A percentile compares a stretch with the other conserved stretches of the same genome.
Evolutionary conservation across 2,329 filamentous ascomycete genomes (phyloP).

Genomic region (Fusarium sp.): DNA sequence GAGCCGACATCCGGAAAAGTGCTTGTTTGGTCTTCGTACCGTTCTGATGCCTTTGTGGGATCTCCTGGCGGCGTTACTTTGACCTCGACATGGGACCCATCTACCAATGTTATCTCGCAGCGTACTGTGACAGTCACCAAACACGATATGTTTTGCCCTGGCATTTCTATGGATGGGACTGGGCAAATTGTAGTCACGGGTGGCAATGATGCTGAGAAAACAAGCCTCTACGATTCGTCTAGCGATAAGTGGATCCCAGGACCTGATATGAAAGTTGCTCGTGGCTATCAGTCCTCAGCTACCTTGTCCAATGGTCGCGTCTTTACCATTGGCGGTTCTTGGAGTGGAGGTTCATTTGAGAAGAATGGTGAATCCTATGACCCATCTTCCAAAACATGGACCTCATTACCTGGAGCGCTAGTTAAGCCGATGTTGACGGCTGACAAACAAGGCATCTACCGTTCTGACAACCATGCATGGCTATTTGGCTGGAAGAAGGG

Average conservation of each 20-base stretch:
- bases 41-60: slow-evolving; percentile 3
- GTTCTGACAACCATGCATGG: slow-evolving; percentile 48
- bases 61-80: slow-evolving; percentile 19
- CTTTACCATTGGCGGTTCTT: slow-evolving; percentile 33
- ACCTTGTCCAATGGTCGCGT: slow-evolving; percentile 25
- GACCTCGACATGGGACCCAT: slow-evolving; percentile 26
- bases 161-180: slow-evolving; percentile 62
- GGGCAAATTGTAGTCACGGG: slow-evolving; percentile 67
- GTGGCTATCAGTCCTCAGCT: slow-evolving; percentile 27
- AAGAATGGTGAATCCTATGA: slow-evolving; percentile 35
- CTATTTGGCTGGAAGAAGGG: slow-evolving; percentile 57
- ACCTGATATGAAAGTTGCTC: slow-evolving; percentile 24
- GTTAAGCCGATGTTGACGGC: slow-evolving; percentile 63
- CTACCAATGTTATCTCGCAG: background rate
- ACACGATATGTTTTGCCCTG: slow-evolving; percentile 70
- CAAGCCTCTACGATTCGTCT: slow-evolving; percentile 59
- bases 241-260: slow-evolving; percentile 25
- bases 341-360: slow-evolving; percentile 16
- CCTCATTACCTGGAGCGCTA: slow-evolving; percentile 48
- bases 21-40: slow-evolving; percentile 26
- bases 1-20: slow-evolving; percentile 30
- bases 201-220: slow-evolving; percentile 62
- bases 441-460: slow-evolving; percentile 57
- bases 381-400: slow-evolving; percentile 21
- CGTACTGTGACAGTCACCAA: slow-evolving; percentile 54